Conservation (phyloP, 1,284 basidiomycete species). For the Boletus semigastroideus region DNA sequence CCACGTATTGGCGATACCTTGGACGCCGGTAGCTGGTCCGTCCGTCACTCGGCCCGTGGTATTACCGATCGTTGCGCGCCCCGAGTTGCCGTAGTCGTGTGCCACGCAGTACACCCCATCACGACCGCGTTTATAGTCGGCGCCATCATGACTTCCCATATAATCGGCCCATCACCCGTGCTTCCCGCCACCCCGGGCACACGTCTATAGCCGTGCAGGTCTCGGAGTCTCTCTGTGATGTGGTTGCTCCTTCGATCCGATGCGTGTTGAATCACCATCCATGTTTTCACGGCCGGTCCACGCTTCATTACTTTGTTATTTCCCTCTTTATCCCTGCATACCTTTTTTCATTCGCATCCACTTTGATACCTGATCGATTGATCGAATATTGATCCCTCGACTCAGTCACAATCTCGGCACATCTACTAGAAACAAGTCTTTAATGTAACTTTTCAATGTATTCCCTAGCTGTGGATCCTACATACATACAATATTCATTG, state of each 20-base stretch:
- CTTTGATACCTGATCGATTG: constrained; percentile 29
- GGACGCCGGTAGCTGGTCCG: constrained; percentile 49
- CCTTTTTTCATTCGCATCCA: constrained; percentile 14
- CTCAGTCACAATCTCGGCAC: constrained; percentile 22
- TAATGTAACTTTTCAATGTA: constrained; percentile 32
- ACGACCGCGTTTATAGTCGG: constrained; percentile 5
- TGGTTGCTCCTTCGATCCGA: neutral
- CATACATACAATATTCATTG: constrained; percentile 17
- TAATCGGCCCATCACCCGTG: constrained; percentile 1
- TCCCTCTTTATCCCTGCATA: constrained; percentile 6
- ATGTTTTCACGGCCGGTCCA: constrained; percentile 23
- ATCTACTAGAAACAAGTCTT: constrained; percentile 26
- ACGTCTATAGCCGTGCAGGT: constrained; percentile 3
- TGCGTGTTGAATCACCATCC: constrained; percentile 13
- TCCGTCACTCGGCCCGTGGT: constrained; percentile 6
- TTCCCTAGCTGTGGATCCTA: constrained; percentile 21
- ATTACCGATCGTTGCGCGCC: constrained; percentile 1
- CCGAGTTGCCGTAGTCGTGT: constrained; percentile 5
- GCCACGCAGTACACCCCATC: constrained; percentile 1
- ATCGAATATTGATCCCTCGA: no score
- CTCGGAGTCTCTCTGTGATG: constrained; percentile 2
- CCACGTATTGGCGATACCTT: constrained; percentile 63
- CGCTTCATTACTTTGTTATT: neutral
- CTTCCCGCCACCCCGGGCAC: constrained; percentile 8
- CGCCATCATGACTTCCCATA: constrained; percentile 4